Evolutionary conservation across 2,329 filamentous ascomycete species (phyloP).

Genomic region (Ascochyta koolunga): DNA sequence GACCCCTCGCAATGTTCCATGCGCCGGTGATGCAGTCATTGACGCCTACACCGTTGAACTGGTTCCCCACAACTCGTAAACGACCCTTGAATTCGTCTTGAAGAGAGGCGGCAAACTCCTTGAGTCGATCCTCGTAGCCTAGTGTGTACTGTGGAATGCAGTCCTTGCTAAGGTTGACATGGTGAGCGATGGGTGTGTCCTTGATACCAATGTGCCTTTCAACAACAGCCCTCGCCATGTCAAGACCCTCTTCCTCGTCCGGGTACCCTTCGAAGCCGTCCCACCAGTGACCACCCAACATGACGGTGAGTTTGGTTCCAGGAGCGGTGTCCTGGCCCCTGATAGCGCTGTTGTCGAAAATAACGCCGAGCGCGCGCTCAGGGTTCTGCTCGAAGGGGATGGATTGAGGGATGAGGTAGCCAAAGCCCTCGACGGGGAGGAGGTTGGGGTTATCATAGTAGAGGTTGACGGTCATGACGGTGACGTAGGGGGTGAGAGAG

Average conservation of each 20-base stretch:
- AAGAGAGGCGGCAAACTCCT: conserved; percentile 58
- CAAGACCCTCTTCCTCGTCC: conserved; percentile 67
- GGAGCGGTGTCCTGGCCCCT: conserved; percentile 60
- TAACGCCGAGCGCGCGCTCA: conserved; percentile 83
- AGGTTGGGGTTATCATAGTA: conserved; percentile 74
- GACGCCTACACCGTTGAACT: conserved; percentile 56
- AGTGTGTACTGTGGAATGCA: conserved; percentile 92
- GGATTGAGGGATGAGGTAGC: conserved; percentile 85
- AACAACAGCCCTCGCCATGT: conserved; percentile 73
- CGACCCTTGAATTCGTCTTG: conserved; percentile 65
- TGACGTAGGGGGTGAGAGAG: conserved; percentile 67
- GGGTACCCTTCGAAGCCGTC: conserved; percentile 68
- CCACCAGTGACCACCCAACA: conserved; percentile 95
- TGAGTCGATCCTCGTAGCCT: conserved; percentile 72
- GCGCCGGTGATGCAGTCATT: conserved; percentile 62
- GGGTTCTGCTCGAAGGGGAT: conserved; percentile 75
- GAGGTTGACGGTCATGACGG: conserved; percentile 90
- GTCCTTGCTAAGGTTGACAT: conserved; percentile 66
- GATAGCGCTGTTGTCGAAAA: conserved; percentile 82
- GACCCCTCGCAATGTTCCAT: conserved; percentile 57
- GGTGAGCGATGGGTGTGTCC: conserved; percentile 64
- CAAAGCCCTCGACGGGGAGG: conserved; percentile 75
- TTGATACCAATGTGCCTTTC: conserved; percentile 76
- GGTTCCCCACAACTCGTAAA: conserved; percentile 65
- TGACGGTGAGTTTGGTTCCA: conserved; percentile 89